These are phyloP conservation scores for Hansenula sp. DNA, from an alignment of 1,139 yeast genomes.

Conservation along the genomic window DNA sequence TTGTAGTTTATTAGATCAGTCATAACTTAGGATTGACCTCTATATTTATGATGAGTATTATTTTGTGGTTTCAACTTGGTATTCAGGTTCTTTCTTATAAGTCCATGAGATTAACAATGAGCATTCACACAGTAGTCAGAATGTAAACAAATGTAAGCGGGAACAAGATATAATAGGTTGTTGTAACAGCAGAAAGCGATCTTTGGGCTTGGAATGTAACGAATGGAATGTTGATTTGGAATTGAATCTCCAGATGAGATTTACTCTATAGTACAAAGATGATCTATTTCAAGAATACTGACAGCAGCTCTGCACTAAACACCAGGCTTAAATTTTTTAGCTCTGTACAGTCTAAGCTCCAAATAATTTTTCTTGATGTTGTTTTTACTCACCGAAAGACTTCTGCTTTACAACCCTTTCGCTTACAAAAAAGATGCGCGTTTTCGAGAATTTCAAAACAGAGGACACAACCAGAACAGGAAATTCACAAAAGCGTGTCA, in stretches of 20 bases:
- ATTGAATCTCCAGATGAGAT: too few relatives aligned
- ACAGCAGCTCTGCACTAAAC: too few relatives aligned
- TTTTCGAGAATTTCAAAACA: neutral
- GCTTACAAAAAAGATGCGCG: neutral
- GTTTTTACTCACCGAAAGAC: neutral
- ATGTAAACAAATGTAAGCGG: slow-evolving; percentile 1
- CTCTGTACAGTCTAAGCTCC: too few relatives aligned
- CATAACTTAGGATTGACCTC: neutral
- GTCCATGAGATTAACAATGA: neutral
- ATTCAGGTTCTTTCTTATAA: neutral
- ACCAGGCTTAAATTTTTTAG: too few relatives aligned
- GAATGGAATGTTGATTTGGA: too few relatives aligned
- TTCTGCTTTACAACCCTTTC: neutral
- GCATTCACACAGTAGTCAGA: neutral
- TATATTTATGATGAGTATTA: neutral
- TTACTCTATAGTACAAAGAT: too few relatives aligned
- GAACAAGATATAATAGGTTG: too few relatives aligned
- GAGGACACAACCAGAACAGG: neutral
- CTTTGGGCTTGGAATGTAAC: too few relatives aligned
- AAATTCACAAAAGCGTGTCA: neutral
- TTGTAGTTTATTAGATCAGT: slow-evolving; percentile 1
- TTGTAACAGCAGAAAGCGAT: too few relatives aligned
- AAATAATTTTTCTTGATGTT: too few relatives aligned
- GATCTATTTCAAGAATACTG: too few relatives aligned
- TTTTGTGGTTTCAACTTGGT: neutral